Base-by-base conservation (phyloP, 352 stramenopile species). In the Phytophthora brassicae region DNA sequence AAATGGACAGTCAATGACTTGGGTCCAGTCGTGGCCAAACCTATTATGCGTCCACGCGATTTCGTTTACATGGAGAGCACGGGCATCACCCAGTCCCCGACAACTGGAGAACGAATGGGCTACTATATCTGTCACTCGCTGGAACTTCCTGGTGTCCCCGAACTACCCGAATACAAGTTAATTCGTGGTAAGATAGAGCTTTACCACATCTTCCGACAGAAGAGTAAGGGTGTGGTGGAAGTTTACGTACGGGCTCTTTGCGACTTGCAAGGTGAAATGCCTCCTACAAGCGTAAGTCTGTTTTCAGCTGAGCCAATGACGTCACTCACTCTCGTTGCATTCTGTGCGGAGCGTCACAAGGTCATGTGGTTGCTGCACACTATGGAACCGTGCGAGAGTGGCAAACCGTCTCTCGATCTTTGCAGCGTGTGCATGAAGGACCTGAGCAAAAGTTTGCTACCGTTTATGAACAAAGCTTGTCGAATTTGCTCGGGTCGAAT, bases 91-190 rank as follows among this genome's bases (percentile, higher is more conserved):
- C 38, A 60, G 35, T 73, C 60, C 16, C 60, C 70, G 1, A 66
- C 53, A 2, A 75, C 53, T 0, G 68, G 68, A 0, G 75, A 87
- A 39, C 71, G 66, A n/a, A 79, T 84, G 39, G 78, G 75, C 4
- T 85, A 75, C 49, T 67, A 77, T 55, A 68, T 84, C 31, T 63
- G 49, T 33, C 69, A 88, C 43, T 86, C 74, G 9, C 36, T 88
- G 2, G 63, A 74, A 1, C 39, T 87, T 2, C 62, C 73, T 12
- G 66, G 54, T 0, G 56, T 72, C 22, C 67, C 66, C 0, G 60
- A 72, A 9, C 50, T 76, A 12, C 65, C 67, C 0, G 26, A 69
- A 1, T 74, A 66, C 56, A 79, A 77, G 38, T 53, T 83, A 1
- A 52, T 86, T n/a, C 74, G 76, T 22, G 69, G 70, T 42, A 65